Conservation (phyloP, 345 rosid genomes). For the Populus nigra region DNA sequence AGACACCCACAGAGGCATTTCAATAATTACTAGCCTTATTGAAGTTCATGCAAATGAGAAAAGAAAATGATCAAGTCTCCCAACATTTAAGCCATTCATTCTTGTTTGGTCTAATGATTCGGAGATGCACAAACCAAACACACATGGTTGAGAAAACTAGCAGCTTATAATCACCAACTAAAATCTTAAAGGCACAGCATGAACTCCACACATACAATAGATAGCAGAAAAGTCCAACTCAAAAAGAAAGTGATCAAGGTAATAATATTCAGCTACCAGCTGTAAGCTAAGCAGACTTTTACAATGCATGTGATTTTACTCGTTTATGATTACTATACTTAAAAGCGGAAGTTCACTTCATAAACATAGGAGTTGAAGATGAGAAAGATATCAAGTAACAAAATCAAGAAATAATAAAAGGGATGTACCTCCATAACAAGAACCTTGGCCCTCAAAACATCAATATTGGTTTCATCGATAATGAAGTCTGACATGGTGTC, state of each 20-base stretch:
- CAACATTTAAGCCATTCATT: too few relatives aligned
- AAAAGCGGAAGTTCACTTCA: too few relatives aligned
- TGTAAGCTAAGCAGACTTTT: too few relatives aligned
- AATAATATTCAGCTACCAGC: too few relatives aligned
- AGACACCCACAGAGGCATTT: too few relatives aligned
- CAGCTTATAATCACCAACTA: neutral
- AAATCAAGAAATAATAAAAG: neutral
- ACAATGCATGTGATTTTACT: too few relatives aligned
- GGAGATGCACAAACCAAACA: neutral
- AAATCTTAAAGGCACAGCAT: neutral
- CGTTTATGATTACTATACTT: too few relatives aligned
- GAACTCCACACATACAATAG: neutral
- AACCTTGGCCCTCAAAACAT: slow-evolving; percentile 76
- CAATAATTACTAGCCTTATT: too few relatives aligned
- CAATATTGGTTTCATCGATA: slow-evolving; percentile 52
- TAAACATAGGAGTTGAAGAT: too few relatives aligned
- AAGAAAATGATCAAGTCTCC: neutral
- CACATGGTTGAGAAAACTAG: neutral
- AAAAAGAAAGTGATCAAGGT: neutral
- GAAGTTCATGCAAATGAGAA: neutral
- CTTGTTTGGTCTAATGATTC: neutral
- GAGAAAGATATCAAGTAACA: neutral
- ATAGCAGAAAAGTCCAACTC: neutral
- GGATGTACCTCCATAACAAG: slow-evolving; percentile 80
- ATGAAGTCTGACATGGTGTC: slow-evolving; percentile 84